Percentiles rank a stretch among this genome's conserved stretches.
These are phyloP conservation scores for Mycena sp. DNA, from an alignment of 1,284 basidiomycete genomes.

Conservation along the genomic window DNA sequence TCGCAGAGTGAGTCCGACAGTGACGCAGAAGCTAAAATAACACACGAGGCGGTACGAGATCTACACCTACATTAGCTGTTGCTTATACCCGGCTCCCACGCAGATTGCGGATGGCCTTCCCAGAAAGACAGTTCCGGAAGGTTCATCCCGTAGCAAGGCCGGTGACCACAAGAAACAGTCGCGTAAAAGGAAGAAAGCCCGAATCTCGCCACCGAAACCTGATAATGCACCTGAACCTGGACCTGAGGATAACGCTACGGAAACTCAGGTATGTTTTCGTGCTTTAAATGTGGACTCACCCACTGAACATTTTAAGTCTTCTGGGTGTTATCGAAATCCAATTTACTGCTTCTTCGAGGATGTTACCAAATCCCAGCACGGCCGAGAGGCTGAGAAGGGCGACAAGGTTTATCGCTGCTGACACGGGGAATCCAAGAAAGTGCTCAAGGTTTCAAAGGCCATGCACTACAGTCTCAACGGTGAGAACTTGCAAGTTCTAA, in stretches of 20 bases:
- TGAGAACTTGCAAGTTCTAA: neutral
- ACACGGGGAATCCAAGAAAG: neutral
- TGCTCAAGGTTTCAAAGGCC: neutral
- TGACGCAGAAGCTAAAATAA: no score
- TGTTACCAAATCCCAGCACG: neutral
- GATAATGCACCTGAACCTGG: no score
- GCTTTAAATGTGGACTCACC: neutral
- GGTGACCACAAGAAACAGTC: neutral
- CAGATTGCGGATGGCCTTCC: constrained; percentile 1
- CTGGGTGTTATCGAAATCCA: neutral
- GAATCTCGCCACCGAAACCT: neutral
- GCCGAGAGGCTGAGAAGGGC: neutral
- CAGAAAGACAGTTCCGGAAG: neutral
- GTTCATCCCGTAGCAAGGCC: neutral
- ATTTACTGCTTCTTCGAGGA: neutral
- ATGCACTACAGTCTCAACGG: no score
- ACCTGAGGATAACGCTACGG: neutral
- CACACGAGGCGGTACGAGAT: neutral
- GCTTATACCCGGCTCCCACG: no score
- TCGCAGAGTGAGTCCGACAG: no score
- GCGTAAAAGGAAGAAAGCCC: neutral
- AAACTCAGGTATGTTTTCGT: neutral
- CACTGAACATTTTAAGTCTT: neutral
- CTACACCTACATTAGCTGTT: neutral
- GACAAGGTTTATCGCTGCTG: neutral